Evolutionary conservation across 2,329 filamentous ascomycete genomes (phyloP), one percentile per base, ranked within the genome.

Genomic region (Pseudogymnoascus sp.): DNA sequence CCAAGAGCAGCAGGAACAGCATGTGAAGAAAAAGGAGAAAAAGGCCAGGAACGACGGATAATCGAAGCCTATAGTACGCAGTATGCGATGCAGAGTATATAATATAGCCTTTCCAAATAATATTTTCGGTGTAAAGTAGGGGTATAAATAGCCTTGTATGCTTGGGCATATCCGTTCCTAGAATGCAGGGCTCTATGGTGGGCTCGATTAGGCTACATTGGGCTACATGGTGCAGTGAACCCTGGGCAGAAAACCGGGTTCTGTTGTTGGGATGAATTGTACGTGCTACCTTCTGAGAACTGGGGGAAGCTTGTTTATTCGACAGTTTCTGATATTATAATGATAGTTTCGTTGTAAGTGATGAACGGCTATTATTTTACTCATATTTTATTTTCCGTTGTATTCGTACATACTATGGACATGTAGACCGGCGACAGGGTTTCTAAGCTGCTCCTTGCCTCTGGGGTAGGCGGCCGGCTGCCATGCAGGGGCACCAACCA

Each of bases 21-120:
- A 56, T 56, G 50, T 56, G 50, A 56, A 19, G n/a, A 56, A 56
- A 33, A 33, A 29, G 46, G 50, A 33, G n/a, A 56, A 56, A 33
- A 33, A 17, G 46, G 50, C 17, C 50, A 56, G 26, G 26, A 56
- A 56, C 50, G 50, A 19, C 50, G 26, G 10, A 33, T 31, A 53
- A 17, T 53, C 10, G 11, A 6, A 53, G 44, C 15, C 44, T 21
- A 21, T 6, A 29, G 26, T 7, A 29, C 17, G 40, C 13, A 21
- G 40, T 19, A 44, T 21, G 2, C 38, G 11, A 21, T 44, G 10
- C 7, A 26, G 42, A 46, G 21, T 46, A 23, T 46, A 46, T 46
- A 26, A 4, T n/a, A n/a, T n/a, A n/a, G n/a, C n/a, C 1, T 1
- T 44, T 31, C 2, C 17, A 11, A 17, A 53, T 31, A 17, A 31